Base-by-base conservation (phyloP, 148 eudicot species). In the Cornus suecica region DNA sequence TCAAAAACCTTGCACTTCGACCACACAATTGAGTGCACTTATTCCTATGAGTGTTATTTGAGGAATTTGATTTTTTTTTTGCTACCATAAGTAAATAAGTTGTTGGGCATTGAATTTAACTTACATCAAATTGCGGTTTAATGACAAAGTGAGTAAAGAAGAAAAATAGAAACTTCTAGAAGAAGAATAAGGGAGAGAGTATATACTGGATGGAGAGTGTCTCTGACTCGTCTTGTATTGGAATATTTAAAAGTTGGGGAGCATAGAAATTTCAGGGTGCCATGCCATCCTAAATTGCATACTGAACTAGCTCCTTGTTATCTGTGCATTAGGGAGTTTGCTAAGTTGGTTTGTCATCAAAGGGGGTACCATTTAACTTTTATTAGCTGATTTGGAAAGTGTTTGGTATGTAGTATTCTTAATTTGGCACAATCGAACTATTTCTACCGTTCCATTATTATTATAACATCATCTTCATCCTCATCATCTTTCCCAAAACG, bases 391-490 rank as follows among this genome's bases (percentile, higher is more conserved):
- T 28, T 52, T 24, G 66, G 13, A 16, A 30, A 52, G 24, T 68
- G 30, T 67, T 69, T 56, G n/a, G 54, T 54, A 54, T 32, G 68
- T 34, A 24, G 25, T 51, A 75, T 75, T 58, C 30, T 16, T 68
- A 52, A 24, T 54, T 23, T 58, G 22, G 71, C 20, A 28, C 8
- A 23, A 31, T 23, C n/a, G 7, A 54, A 18, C 24, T 66, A 28
- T 6, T 37, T 4, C 42, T 37, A 32, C 37, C 42, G 9, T 37
- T 37, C 42, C n/a, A n/a, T n/a, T n/a, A n/a, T n/a, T n/a, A n/a
- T n/a, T n/a, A n/a, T n/a, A n/a, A n/a, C n/a, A n/a, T n/a, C n/a
- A n/a, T n/a, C n/a, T n/a, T n/a, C n/a, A n/a, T 32, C 5, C 34
- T 32, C 34, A 32, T 32, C 5, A 32, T 32, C 5, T 2, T 2